Conservation (phyloP, 148 eudicot species). For the Amaranthus palmeri region DNA sequence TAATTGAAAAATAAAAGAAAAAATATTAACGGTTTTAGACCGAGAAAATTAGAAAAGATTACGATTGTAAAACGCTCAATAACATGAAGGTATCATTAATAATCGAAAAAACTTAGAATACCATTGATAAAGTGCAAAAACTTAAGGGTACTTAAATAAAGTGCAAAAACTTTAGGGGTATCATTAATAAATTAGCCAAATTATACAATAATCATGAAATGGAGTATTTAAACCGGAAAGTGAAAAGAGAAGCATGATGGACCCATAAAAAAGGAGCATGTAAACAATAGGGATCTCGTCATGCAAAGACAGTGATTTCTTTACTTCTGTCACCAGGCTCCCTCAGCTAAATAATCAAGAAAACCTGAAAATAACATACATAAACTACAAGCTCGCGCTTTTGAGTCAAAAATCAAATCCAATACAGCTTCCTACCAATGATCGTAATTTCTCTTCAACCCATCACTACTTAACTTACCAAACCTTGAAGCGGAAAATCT, state of each 20-base stretch:
- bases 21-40: no score
- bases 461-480: conserved; percentile 34
- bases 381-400: background rate
- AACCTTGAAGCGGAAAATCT: conserved; percentile 50
- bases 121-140: no score
- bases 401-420: background rate
- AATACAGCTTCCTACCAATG: conserved; percentile 32
- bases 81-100: no score
- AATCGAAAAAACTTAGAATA: no score
- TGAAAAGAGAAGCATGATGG: background rate
- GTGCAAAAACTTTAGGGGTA: no score
- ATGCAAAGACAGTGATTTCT: background rate
- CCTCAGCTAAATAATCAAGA: conserved; percentile 2
- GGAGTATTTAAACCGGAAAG: no score
- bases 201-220: no score
- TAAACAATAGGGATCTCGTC: background rate
- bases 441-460: conserved; percentile 40
- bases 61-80: no score
- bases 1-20: no score
- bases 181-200: no score
- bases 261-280: background rate
- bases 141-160: no score
- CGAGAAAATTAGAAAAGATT: no score
- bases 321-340: background rate
- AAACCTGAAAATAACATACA: conserved; percentile 6